These are phyloP conservation scores for Saksenaea vasiformis DNA, from an alignment of 371 early-diverging fungal species.

Conservation along the genomic window DNA sequence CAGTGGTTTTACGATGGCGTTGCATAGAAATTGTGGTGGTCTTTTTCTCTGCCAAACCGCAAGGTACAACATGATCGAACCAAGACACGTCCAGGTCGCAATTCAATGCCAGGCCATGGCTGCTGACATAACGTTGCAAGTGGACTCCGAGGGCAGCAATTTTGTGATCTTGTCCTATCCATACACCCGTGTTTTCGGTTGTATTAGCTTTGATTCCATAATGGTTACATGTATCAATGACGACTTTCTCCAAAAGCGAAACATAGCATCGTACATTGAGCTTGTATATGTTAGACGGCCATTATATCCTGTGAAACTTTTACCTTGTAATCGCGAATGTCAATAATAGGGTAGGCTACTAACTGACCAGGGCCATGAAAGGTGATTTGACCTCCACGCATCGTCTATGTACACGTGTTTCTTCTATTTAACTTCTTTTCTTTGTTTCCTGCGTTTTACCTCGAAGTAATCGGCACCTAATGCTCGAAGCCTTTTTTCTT, in stretches of 20 bases:
- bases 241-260: constrained; percentile 69
- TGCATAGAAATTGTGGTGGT: constrained; percentile 76
- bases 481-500: constrained; percentile 53
- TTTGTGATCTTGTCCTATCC: constrained; percentile 76
- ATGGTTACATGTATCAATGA: constrained; percentile 72
- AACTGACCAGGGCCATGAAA: constrained; percentile 98
- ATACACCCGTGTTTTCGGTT: constrained; percentile 84
- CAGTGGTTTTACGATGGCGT: constrained; percentile 12
- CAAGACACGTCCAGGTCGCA: constrained; percentile 84
- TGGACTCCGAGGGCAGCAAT: constrained; percentile 88
- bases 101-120: constrained; percentile 94
- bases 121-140: constrained; percentile 85
- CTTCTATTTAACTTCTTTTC: not conserved
- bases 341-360: constrained; percentile 92
- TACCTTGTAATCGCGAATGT: constrained; percentile 71
- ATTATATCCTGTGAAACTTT: not conserved
- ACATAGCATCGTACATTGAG: constrained; percentile 82
- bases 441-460: constrained; percentile 24
- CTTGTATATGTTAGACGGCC: constrained; percentile 22
- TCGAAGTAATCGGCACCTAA: constrained; percentile 84
- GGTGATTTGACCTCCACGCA: constrained; percentile 94
- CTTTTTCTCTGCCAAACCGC: constrained; percentile 80
- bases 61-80: constrained; percentile 90
- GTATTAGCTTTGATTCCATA: constrained; percentile 70
- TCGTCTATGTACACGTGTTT: constrained; percentile 31